Evolutionary conservation across 495 filamentous ascomycete species (phyloP), one percentile per base, ranked within the genome.

Genomic region (Filosporella fistucella): DNA sequence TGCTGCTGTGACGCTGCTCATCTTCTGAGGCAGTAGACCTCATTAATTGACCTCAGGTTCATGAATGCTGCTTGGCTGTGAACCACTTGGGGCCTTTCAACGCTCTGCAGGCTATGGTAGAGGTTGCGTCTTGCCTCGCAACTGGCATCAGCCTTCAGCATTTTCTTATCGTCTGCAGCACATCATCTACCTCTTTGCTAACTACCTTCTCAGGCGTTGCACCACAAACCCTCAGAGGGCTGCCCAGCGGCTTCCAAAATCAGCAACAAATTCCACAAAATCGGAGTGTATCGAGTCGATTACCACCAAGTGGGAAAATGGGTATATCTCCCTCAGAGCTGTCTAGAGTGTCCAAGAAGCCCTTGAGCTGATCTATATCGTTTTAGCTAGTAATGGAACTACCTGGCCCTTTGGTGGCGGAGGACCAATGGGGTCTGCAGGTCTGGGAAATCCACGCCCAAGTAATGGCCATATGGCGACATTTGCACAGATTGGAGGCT

Each of bases 401-500:
- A 81, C 77, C 56, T 90, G 87, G 87, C 82, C 80, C 20, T 89
- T 88, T 52, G 58, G 58, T 68, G 82, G 82, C 45, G 71, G 63
- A 56, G 68, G 86, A 55, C 83, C 86, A 40, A 82, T 88, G 72
- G 80, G 84, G 38, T 79, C 80, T 55, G 76, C 79, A 52, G 75
- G 76, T 43, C 65, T 83, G 42, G 74, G 71, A 56, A 70, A 67
- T 56, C 65, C 76, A 61, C 81, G 80, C 68, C 66, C 84, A 68
- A 68, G 83, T 70, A 66, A 78, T 69, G 73, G 74, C 64, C 68
- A 69, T 6, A 72, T 81, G 60, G 72, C 77, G 24, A 91, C 82
- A 56, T 94, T 93, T 65, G 88, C 88, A 45, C 88, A 91, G 63
- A 80, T 80, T 49, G 84, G 79, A 12, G 88, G 48, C n/a, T 59